A percentile compares a stretch with the other conserved stretches of the same genome.
Conservation (phyloP, 371 early-diverging fungal genomes). For the Dichotomocladium elegans region DNA sequence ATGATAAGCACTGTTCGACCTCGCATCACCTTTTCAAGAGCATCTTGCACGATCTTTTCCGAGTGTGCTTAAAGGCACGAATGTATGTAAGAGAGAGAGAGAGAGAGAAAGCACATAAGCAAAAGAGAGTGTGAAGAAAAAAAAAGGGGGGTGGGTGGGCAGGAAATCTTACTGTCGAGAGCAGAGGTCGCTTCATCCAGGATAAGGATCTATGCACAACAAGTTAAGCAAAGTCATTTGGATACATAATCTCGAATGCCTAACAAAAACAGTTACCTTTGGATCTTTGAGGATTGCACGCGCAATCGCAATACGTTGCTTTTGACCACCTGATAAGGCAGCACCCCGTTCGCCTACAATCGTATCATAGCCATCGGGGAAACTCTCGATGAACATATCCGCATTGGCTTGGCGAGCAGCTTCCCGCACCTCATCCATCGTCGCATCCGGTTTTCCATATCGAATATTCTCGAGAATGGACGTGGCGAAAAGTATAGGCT, state of each 20-base stretch:
- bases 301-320: too few relatives aligned
- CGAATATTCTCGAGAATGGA: conserved; percentile 76
- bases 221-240: neutral
- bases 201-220: conserved; percentile 61
- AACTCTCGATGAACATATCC: conserved; percentile 56
- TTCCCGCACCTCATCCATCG: conserved; percentile 54
- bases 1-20: conserved; percentile 75
- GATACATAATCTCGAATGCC: neutral
- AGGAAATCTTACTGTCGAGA: conserved; percentile 46
- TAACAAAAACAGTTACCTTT: conserved; percentile 31
- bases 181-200: conserved; percentile 82
- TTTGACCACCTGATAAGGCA: too few relatives aligned
- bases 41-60: conserved; percentile 69
- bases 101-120: neutral
- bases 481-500: conserved; percentile 72
- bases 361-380: conserved; percentile 74
- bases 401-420: conserved; percentile 76
- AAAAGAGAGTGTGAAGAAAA: neutral
- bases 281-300: conserved; percentile 69
- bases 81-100: neutral
- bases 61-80: conserved; percentile 62
- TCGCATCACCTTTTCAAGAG: conserved; percentile 61
- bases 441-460: conserved; percentile 53
- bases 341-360: conserved; percentile 64
- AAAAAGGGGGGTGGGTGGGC: too few relatives aligned